A percentile compares a stretch with the other conserved stretches of the same genome.
Evolutionary conservation across 1,139 yeast species (phyloP).

Genomic region (Diutina pseudorugosa): DNA sequence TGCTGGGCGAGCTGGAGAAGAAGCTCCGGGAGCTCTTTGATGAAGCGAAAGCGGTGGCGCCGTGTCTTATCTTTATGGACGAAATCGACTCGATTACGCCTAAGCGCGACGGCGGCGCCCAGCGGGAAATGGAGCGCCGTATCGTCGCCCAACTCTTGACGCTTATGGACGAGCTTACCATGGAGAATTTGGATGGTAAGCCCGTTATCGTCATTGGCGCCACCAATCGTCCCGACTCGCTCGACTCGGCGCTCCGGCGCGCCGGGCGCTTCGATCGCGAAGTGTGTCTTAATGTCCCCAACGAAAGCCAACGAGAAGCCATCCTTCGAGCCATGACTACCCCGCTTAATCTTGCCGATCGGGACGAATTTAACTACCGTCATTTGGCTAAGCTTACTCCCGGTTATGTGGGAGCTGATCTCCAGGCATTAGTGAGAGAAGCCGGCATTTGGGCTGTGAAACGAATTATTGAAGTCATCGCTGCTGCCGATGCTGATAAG

Average conservation of each 20-base stretch:
- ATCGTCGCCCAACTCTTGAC: constrained; percentile 92
- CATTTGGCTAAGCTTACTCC: constrained; percentile 87
- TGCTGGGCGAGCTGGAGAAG: constrained; percentile 98
- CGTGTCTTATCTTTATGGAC: constrained; percentile 85
- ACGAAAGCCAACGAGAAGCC: constrained; percentile 67
- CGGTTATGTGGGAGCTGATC: constrained; percentile 96
- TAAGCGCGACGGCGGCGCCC: constrained; percentile 90
- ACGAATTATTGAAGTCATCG: constrained; percentile 56
- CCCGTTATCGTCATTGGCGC: constrained; percentile 59
- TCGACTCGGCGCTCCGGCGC: constrained; percentile 36
- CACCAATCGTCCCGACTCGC: constrained; percentile 36
- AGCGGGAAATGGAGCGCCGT: constrained; percentile 95
- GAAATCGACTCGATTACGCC: constrained; percentile 98
- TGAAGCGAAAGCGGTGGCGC: constrained; percentile 84
- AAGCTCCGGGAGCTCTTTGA: constrained; percentile 86
- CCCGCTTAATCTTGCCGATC: constrained; percentile 47
- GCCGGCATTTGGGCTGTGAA: constrained; percentile 94
- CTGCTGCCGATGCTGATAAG: not conserved
- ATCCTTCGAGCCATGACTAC: constrained; percentile 67
- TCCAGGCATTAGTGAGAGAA: constrained; percentile 86
- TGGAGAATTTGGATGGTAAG: constrained; percentile 81
- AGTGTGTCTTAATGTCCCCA: constrained; percentile 73
- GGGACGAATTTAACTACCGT: constrained; percentile 50
- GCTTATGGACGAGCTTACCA: constrained; percentile 81
- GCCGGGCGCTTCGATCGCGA: constrained; percentile 40